Evolutionary conservation across 2,329 filamentous ascomycete genomes (phyloP).

Genomic region (Calycina marina): DNA sequence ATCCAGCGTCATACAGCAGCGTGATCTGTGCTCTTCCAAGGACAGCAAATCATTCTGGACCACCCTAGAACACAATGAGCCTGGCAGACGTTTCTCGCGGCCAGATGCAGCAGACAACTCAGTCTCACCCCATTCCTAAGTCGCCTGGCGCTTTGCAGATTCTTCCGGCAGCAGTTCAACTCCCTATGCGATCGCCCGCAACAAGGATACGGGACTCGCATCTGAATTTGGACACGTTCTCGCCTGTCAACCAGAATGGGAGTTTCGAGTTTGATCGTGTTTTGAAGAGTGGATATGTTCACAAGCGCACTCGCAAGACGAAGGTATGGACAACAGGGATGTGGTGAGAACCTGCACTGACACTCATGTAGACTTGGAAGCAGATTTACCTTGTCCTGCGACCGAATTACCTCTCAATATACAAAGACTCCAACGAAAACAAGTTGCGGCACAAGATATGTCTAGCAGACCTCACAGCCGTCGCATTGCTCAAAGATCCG

Average conservation of each 20-base stretch:
- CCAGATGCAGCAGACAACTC: constrained; percentile 6
- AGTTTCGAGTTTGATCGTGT: constrained; percentile 94
- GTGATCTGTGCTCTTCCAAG: no score
- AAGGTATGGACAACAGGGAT: constrained; percentile 41
- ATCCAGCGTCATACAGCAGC: no score
- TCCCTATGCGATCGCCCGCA: constrained; percentile 11
- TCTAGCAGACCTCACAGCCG: constrained; percentile 80
- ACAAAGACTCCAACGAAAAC: constrained; percentile 82
- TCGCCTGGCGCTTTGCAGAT: constrained; percentile 12
- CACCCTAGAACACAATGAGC: no score
- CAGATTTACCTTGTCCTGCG: constrained; percentile 77
- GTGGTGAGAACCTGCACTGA: constrained; percentile 1
- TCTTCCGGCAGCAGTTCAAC: constrained; percentile 7
- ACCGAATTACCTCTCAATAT: constrained; percentile 79
- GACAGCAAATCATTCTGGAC: no score
- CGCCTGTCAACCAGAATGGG: constrained; percentile 84
- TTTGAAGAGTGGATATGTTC: constrained; percentile 73
- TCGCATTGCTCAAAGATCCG: constrained; percentile 75
- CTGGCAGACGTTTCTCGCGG: constrained; percentile 12
- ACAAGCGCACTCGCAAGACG: constrained; percentile 84
- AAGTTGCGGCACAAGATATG: constrained; percentile 80
- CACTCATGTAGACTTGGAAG: constrained; percentile 61
- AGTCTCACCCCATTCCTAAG: constrained; percentile 17
- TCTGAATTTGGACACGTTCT: constrained; percentile 50
- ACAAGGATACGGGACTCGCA: constrained; percentile 24